Conservation (phyloP, 169 alveolate genomes). For the Theileria sp. region DNA sequence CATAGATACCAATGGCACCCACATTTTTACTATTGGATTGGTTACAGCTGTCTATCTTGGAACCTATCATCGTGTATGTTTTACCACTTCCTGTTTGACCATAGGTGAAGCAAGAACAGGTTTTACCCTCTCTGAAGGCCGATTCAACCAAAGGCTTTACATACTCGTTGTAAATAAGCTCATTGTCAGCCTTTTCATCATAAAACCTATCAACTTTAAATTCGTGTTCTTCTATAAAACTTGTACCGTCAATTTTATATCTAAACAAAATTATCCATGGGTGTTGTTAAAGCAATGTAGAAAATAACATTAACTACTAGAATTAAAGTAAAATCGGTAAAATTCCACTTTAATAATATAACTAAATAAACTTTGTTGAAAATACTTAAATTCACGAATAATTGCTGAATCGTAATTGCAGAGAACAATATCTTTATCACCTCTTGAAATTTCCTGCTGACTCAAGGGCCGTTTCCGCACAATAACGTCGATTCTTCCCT, state of each 20-base stretch:
- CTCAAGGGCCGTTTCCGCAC: conserved; percentile 94
- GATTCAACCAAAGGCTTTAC: conserved; percentile 91
- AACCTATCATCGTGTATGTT: conserved; percentile 97
- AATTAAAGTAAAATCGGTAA: not conserved
- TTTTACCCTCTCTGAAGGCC: conserved; percentile 88
- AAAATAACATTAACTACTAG: not conserved
- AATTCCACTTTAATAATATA: not conserved
- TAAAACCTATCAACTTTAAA: conserved; percentile 88
- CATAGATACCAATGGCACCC: conserved; percentile 85
- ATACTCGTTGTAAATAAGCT: conserved; percentile 82
- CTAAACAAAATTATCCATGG: conserved; percentile 28
- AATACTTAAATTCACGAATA: conserved; percentile 64
- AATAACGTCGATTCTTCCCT: conserved; percentile 84
- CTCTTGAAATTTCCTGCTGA: conserved; percentile 85
- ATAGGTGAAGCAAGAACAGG: conserved; percentile 95
- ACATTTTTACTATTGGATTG: conserved; percentile 22
- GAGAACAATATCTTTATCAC: conserved; percentile 90
- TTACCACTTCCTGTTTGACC: conserved; percentile 98
- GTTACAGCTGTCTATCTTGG: conserved; percentile 56
- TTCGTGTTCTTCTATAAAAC: conserved; percentile 88
- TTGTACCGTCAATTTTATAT: conserved; percentile 85
- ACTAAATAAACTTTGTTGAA: not conserved
- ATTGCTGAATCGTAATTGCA: conserved; percentile 71
- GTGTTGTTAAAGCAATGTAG: not conserved
- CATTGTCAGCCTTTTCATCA: conserved; percentile 83